Evolutionary conservation across 345 rosid species (phyloP).

Genomic region (Viola odorata): DNA sequence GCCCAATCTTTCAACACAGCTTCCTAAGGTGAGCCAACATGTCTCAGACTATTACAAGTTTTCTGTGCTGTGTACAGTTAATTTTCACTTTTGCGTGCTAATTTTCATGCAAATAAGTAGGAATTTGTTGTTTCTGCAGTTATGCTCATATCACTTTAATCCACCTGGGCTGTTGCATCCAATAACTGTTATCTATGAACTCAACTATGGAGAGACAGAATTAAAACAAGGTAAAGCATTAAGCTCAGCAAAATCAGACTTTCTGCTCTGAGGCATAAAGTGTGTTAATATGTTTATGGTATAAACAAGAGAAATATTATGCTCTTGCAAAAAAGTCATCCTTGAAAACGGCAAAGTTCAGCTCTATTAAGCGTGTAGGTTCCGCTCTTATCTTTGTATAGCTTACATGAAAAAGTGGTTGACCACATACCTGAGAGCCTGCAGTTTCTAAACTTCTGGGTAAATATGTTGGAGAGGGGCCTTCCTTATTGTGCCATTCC

Average conservation of each 20-base stretch:
- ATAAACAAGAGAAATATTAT: no score
- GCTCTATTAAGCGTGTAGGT: no score
- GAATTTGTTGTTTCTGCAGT: slow-evolving; percentile 35
- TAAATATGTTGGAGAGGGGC: no score
- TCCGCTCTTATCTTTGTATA: no score
- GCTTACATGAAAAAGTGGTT: no score
- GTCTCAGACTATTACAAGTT: neutral
- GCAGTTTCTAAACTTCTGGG: no score
- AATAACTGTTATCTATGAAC: slow-evolving; percentile 72
- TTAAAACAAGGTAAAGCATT: slow-evolving; percentile 73
- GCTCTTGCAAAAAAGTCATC: no score
- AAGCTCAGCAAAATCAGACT: neutral
- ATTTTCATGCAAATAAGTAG: neutral
- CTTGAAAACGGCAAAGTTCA: no score
- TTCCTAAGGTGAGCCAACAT: slow-evolving; percentile 48
- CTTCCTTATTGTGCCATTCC: no score
- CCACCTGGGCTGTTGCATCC: slow-evolving; percentile 78
- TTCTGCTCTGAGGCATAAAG: no score
- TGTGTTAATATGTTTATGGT: no score
- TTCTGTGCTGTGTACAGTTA: neutral
- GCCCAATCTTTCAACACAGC: slow-evolving; percentile 48
- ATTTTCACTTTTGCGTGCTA: neutral
- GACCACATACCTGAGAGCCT: no score
- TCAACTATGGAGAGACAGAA: slow-evolving; percentile 84
- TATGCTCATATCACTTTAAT: slow-evolving; percentile 57